Evolutionary conservation across 805 yeast species (phyloP), one percentile per base, ranked within the genome.

Genomic region (Metschnikowia santaceciliae): DNA sequence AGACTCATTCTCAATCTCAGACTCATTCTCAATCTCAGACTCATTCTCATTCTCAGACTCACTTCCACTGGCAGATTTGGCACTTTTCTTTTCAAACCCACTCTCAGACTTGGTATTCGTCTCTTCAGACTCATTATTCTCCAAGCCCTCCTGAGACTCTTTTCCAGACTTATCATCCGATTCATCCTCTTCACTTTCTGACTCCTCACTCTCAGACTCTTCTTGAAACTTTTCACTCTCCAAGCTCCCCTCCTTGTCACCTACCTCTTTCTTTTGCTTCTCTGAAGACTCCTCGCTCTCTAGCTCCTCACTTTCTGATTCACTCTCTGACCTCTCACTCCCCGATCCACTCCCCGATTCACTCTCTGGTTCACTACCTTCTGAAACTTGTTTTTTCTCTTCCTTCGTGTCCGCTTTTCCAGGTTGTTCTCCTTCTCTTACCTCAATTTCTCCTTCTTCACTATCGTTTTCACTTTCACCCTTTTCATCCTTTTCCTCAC

Each of bases 11-110:
- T 32, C 19, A 6, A 13, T 7, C 11, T 22, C 19, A 14, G 14
- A 10, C 14, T 36, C 23, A 6, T n/a, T n/a, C 22, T 39, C n/a
- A n/a, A n/a, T 58, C 10, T 54, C 64, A 2, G 58, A 57, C n/a
- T 60, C 55, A 33, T 55, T 60, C 10, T 36, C 39, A 17, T 3
- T 20, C 17, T 48, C 3, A 44, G 52, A 23, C 20, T 35, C 3
- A 47, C 42, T 2, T n/a, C 15, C 11, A 19, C 34, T 6, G 19
- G 22, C 30, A 11, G 30, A 2, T 8, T 22, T 7, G 6, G 7
- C 7, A 22, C 5, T 20, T 22, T 13, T 34, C 37, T 15, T 2
- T n/a, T 19, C 10, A 17, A 30, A 15, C 26, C 30, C n/a, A 7
- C 34, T 6, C 26, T 30, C 30, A 11, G 30, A 3, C 30, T 26